Conservation (phyloP, 1,284 basidiomycete species). For the Sanghuangporus baumii region DNA sequence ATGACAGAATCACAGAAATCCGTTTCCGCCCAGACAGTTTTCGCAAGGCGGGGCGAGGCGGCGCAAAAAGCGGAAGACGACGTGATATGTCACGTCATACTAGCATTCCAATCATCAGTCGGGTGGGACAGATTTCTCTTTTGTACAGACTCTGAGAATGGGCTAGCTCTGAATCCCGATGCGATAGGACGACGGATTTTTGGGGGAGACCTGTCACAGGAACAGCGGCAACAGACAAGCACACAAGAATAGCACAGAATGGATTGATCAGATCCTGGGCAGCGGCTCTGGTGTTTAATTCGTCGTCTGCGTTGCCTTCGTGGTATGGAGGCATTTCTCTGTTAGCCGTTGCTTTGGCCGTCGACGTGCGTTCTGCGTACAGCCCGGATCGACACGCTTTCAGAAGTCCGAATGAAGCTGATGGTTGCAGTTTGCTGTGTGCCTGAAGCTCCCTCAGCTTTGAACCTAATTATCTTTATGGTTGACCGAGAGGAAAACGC, state of each 20-base stretch:
- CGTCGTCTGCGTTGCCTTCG: not conserved
- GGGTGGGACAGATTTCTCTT: not conserved
- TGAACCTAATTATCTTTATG: not conserved
- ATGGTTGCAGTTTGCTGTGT: not conserved
- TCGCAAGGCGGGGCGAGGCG: no score
- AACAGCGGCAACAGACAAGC: not conserved
- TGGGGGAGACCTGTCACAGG: no score
- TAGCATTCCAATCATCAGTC: no score
- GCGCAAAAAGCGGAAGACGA: no score
- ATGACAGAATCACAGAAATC: no score
- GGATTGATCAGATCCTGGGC: not conserved
- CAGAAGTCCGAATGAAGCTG: not conserved
- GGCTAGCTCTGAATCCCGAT: not conserved
- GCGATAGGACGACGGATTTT: no score
- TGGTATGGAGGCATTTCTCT: not conserved
- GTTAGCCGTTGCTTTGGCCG: not conserved
- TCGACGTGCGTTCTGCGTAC: not conserved
- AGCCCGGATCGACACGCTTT: not conserved
- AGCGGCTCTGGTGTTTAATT: no score
- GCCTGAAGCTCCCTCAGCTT: not conserved
- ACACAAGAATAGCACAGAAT: not conserved
- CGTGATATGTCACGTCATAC: no score
- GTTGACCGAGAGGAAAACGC: no score
- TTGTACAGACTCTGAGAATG: not conserved
- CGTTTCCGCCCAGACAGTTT: no score